Conservation (phyloP, 169 alveolate species). For the Plasmodium falciparum region DNA sequence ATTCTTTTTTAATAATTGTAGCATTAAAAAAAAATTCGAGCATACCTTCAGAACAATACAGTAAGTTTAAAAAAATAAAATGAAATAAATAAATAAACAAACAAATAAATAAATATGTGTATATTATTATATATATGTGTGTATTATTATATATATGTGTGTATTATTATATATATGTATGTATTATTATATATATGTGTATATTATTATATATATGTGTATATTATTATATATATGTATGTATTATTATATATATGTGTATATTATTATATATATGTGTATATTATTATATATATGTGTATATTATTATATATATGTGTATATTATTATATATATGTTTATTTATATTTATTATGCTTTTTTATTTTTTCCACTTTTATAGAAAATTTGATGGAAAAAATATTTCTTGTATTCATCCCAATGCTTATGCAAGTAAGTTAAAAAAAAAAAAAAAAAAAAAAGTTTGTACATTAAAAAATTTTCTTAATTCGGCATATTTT, state of each 20-base stretch:
- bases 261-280: no score
- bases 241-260: no score
- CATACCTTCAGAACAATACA: constrained; percentile 63
- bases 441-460: background rate
- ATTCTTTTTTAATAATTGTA: background rate
- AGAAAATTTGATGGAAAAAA: constrained; percentile 57
- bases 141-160: no score
- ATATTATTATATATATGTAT: no score
- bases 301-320: no score
- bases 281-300: no score
- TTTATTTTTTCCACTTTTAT: background rate
- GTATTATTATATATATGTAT: no score
- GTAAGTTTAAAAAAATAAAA: constrained; percentile 7
- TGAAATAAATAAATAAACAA: no score
- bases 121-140: no score
- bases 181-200: no score
- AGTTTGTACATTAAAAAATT: background rate
- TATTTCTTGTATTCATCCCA: constrained; percentile 58
- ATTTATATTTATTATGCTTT: background rate
- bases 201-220: no score
- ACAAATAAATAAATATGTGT: background rate
- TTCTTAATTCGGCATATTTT: background rate
- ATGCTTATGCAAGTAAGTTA: constrained; percentile 50
- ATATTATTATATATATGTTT: background rate
- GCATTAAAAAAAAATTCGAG: constrained; percentile 58